A percentile compares a stretch with the other conserved stretches of the same genome.
phyloP scores from a whole-genome alignment of 257 asterid species.

The Plantago elongata region DNA sequence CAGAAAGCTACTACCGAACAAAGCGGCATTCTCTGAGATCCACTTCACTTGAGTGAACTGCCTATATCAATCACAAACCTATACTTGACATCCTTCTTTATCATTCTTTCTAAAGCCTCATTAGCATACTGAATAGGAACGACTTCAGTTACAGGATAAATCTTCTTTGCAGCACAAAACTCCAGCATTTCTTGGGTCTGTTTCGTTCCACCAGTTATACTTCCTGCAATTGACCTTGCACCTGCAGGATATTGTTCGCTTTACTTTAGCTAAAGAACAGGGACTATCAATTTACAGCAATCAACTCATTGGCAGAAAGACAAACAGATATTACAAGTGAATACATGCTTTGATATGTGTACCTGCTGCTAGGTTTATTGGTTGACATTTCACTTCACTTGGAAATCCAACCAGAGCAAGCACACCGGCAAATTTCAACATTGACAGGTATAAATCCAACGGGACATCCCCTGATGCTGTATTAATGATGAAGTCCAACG shows the following conservation, averaged over 20 bases:
- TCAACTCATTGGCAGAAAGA: neutral
- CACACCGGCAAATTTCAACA: constrained; percentile 68
- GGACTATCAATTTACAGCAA: neutral
- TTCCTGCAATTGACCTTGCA: constrained; percentile 57
- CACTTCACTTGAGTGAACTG: constrained; percentile 48
- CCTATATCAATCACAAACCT: constrained; percentile 85
- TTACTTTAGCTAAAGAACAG: neutral
- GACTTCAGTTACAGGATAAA: constrained; percentile 72
- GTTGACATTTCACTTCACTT: constrained; percentile 61
- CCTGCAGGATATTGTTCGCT: constrained; percentile 29
- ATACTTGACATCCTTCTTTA: constrained; percentile 78
- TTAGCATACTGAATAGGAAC: constrained; percentile 67
- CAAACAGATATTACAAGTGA: neutral
- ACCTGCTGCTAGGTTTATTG: constrained; percentile 48
- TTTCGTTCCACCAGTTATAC: constrained; percentile 76
- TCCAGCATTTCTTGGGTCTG: constrained; percentile 80
- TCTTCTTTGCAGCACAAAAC: constrained; percentile 76
- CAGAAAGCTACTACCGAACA: neutral
- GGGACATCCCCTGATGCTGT: constrained; percentile 71
- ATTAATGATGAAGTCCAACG: constrained; percentile 75
- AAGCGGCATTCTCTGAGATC: neutral
- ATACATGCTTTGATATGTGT: constrained; percentile 3
- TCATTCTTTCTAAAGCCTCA: constrained; percentile 72
- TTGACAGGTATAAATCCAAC: constrained; percentile 53
- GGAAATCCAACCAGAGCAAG: constrained; percentile 83